Percentiles rank a stretch among this genome's conserved stretches.
Evolutionary conservation across 139 green algal genomes (phyloP).

Genomic region (Asterochloris erici): DNA sequence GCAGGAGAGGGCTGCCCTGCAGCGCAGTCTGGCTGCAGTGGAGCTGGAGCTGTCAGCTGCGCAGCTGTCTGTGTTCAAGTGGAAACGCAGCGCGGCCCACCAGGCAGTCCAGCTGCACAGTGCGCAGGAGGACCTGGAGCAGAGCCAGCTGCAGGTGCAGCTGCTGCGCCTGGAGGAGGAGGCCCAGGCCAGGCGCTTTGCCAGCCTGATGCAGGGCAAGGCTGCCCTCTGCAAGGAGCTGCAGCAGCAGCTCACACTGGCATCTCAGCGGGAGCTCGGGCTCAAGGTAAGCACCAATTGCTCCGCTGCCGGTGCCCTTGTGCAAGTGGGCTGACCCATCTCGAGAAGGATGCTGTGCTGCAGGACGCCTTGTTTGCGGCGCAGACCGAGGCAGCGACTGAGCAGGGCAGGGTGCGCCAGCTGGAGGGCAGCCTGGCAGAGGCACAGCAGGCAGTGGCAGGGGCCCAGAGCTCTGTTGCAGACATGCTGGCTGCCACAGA

Average conservation of each 20-base stretch:
- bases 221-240: not conserved
- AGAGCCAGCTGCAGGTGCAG: slow-evolving; percentile 1
- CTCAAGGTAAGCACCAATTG: not conserved
- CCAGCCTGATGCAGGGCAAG: not conserved
- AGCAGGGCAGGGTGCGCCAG: not conserved
- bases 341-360: not conserved
- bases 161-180: not conserved
- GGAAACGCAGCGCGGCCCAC: not conserved
- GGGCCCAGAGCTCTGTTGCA: not conserved
- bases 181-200: not conserved
- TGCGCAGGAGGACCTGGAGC: not conserved
- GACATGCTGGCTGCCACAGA: not conserved
- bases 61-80: not conserved
- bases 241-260: not conserved
- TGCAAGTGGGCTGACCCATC: not conserved
- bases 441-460: not conserved
- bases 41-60: slow-evolving; percentile 5
- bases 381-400: not conserved
- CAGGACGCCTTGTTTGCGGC: not conserved
- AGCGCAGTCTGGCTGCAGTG: not conserved
- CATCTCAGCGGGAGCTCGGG: not conserved
- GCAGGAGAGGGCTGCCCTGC: not conserved
- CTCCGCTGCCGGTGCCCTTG: not conserved
- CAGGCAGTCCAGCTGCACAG: slow-evolving; percentile 5
- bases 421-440: not conserved